Evolutionary conservation across 306 rosid genomes (phyloP), one percentile per base, ranked within the genome.

Genomic region (Gastrolobium bilobum): DNA sequence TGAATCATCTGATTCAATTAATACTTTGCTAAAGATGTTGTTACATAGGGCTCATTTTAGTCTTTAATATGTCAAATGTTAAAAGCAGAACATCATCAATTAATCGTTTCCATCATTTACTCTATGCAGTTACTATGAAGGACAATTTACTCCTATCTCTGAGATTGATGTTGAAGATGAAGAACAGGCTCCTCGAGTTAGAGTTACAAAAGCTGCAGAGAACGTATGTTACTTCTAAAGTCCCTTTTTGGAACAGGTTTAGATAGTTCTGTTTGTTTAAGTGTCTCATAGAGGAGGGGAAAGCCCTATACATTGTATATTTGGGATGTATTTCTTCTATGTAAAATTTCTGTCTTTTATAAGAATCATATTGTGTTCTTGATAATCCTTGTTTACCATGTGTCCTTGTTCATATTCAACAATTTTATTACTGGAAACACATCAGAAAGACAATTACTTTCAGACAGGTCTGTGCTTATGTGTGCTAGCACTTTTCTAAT

Each of bases 181-280:
- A 43, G 82, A 56, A 71, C 85, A 89, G 40, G 50, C 79, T 30
- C 78, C 82, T 52, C 86, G 43, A 64, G 79, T 82, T 77, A 87
- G 86, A 35, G 88, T 92, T 64, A 81, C 82, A 40, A 93, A 90
- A 84, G 98, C 97, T 79, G 99, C 99, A 4, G 89, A 91, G 78
- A 85, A 91, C 92, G 99, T 95, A 48, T 51, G 60, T 56, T 62
- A 40, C 31, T 69, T 9, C 37, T 57, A 33, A 48, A 43, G 7
- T 71, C 64, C 15, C 60, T 34, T 64, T 33, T 60, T 39, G 39
- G n/a, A 67, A 57, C 80, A 13, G 37, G 61, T 66, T 61, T 78
- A 31, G 70, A 56, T 74, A 34, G 69, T 13, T 43, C 58, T 26
- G 30, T 76, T 44, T 54, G 34, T 48, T 54, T 62, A n/a, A 42